Conservation (phyloP, 176 grass and related monocot species). For the Elaeis guineensis region DNA sequence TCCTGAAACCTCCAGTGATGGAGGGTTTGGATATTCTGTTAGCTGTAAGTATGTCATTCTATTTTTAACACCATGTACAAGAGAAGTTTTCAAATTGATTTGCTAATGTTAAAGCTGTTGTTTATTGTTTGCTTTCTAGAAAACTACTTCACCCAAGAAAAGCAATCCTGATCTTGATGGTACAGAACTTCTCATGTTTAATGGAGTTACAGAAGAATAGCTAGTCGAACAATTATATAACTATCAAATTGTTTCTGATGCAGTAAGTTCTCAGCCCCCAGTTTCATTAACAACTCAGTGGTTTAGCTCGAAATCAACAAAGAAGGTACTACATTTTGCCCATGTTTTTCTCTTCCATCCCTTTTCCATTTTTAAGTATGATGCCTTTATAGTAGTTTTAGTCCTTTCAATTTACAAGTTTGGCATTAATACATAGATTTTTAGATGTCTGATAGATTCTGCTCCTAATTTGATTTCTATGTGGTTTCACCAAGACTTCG, state of each 20-base stretch:
- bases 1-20: conserved; percentile 69
- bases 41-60: conserved; percentile 33
- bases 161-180: conserved; percentile 55
- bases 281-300: conserved; percentile 49
- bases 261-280: conserved; percentile 48
- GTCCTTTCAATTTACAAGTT: no score
- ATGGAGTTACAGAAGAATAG: conserved; percentile 8
- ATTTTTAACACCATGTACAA: not conserved
- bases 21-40: conserved; percentile 73
- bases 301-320: conserved; percentile 82
- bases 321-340: conserved; percentile 52
- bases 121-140: conserved; percentile 38
- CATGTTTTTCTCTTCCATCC: not conserved
- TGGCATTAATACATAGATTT: no score
- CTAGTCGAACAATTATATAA: not conserved
- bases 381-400: not conserved
- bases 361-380: not conserved
- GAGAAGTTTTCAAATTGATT: not conserved
- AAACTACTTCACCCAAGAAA: conserved; percentile 66
- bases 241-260: conserved; percentile 7
- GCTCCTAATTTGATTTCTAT: no score
- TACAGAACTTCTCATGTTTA: conserved; percentile 25
- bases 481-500: no score
- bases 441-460: no score
- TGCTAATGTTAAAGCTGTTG: conserved; percentile 9